A percentile compares a stretch with the other conserved stretches of the same genome.
Evolutionary conservation across 2,329 filamentous ascomycete genomes (phyloP).

Genomic region (Neonectria faginata): DNA sequence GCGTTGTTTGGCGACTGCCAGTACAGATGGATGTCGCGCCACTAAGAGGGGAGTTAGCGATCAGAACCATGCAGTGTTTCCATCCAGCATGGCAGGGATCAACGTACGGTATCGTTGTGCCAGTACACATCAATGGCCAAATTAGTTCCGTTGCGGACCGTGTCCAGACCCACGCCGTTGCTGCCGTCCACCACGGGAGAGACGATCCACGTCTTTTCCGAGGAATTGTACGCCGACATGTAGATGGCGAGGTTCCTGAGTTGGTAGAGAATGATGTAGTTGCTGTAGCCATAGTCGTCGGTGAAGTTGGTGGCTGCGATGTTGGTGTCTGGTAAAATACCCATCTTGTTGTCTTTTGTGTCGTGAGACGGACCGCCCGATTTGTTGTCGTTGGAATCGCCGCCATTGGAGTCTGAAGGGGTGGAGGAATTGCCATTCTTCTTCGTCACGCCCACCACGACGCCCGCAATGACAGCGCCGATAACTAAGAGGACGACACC

Average conservation of each 20-base stretch:
- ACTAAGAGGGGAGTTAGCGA: conserved; percentile 4
- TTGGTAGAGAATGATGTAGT: conserved; percentile 16
- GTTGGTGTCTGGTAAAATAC: conserved; percentile 14
- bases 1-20: conserved; percentile 21
- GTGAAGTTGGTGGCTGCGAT: conserved; percentile 20
- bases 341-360: background rate
- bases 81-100: background rate
- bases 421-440: background rate
- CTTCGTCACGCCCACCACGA: background rate
- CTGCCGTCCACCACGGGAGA: conserved; percentile 24
- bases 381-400: background rate
- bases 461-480: background rate
- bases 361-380: background rate
- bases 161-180: conserved; percentile 9
- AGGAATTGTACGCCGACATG: conserved; percentile 23
- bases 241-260: conserved; percentile 18
- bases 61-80: background rate
- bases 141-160: conserved; percentile 8
- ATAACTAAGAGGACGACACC: background rate
- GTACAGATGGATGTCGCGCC: conserved; percentile 9
- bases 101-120: conserved; percentile 9
- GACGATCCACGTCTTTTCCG: conserved; percentile 15
- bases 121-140: conserved; percentile 17
- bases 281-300: conserved; percentile 17
- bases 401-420: background rate